Base-by-base conservation (phyloP, 345 rosid genomes). In the Boechera stricta region DNA sequence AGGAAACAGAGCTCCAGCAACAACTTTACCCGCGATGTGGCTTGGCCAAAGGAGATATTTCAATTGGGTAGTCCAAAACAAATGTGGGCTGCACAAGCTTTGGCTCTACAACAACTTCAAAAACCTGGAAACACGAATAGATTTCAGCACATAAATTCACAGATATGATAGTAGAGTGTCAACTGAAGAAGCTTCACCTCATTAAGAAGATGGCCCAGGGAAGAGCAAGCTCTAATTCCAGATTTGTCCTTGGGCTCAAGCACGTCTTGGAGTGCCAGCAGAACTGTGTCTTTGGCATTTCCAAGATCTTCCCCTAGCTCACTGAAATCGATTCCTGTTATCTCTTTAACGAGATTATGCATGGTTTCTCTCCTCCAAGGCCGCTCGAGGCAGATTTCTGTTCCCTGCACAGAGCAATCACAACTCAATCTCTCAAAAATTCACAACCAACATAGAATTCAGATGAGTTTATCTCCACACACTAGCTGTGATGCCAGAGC, bases 361-460 rank as follows among this genome's bases (percentile, higher is more conserved):
- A 94, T 94, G 58, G 91, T 94, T 89, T 90, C 97, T 74, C 95
- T 87, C 84, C 91, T 86, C 99, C 98, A 94, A 33, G 98, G 98
- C 68, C 87, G 83, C 80, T 90, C 91, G 28, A 92, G 86, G 77
- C 83, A 83, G 79, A 94, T 92, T 80, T 89, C 91, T 12, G 78
- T 44, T 56, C 97, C 98, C 99, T 94, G 83, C 69, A 83, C 63
- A 53, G 60, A 77, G 59, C 51, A 61, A 82, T 73, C 39, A 79
- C 55, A 74, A 45, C 54, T 67, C 74, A 61, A 18, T 26, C 13
- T 73, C 53, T 73, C 65, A 26, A 61, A 57, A 59, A 65, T 39
- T 66, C 48, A 72, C 31, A 29, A 58, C 35, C 5, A 51, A 66
- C 39, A 48, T 16, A 39, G 16, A 13, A 29, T 18, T 31, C 32